Percentiles rank a stretch among this genome's conserved stretches.
Conservation (phyloP, 1,139 yeast species). For the Candida smagusa region DNA sequence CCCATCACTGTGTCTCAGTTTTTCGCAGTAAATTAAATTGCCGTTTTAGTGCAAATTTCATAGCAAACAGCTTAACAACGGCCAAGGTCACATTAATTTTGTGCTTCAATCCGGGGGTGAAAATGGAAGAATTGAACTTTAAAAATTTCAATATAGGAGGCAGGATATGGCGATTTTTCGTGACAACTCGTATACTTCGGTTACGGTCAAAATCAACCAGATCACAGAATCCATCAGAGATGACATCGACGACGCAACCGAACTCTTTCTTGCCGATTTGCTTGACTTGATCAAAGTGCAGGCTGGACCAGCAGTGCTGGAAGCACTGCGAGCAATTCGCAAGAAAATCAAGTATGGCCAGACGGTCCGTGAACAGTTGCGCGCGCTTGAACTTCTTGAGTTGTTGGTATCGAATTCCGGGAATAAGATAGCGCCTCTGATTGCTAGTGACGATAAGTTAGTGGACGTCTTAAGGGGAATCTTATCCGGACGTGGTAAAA, state of each 20-base stretch:
- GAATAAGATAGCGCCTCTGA: constrained; percentile 33
- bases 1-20: neutral
- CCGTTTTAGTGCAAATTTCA: neutral
- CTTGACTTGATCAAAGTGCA: constrained; percentile 40
- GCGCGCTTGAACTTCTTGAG: constrained; percentile 71
- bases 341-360: constrained; percentile 87
- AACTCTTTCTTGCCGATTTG: constrained; percentile 35
- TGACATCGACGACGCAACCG: constrained; percentile 27
- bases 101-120: too few relatives aligned
- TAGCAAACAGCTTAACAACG: neutral
- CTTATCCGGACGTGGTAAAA: constrained; percentile 30
- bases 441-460: constrained; percentile 72
- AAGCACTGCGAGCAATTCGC: constrained; percentile 87
- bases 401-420: constrained; percentile 78
- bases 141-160: too few relatives aligned
- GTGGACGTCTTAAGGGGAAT: constrained; percentile 62
- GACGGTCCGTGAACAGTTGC: constrained; percentile 49
- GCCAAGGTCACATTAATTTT: neutral
- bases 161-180: constrained; percentile 42
- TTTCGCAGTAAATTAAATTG: neutral
- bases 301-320: constrained; percentile 51
- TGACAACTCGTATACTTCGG: constrained; percentile 38
- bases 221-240: constrained; percentile 37
- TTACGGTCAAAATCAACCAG: constrained; percentile 50
- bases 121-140: too few relatives aligned